A percentile compares a stretch with the other conserved stretches of the same genome.
These are phyloP conservation scores for Chlamydomonas eustigma DNA, from an alignment of 139 green algal species.

Conservation along the genomic window DNA sequence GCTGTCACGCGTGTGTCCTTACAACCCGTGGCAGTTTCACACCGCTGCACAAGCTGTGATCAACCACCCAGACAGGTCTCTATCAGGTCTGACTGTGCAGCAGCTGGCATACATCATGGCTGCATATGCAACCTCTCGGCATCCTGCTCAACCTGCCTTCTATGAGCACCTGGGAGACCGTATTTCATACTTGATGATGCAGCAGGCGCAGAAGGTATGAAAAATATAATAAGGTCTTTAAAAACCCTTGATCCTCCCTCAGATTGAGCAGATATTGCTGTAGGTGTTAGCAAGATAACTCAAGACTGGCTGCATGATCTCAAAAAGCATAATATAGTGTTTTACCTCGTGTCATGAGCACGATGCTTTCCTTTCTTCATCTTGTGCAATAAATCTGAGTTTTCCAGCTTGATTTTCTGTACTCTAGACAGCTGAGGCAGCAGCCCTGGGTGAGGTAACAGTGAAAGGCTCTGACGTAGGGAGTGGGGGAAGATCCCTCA, in stretches of 20 bases:
- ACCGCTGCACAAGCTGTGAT: background rate
- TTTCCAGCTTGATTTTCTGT: background rate
- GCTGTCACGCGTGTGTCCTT: background rate
- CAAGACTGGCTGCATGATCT: background rate
- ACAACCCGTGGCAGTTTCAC: background rate
- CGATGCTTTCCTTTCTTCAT: background rate
- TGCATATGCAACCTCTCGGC: background rate
- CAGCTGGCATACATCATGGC: background rate
- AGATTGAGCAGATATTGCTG: background rate
- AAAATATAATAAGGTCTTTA: background rate
- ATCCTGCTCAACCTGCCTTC: background rate
- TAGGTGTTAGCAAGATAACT: background rate
- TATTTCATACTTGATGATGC: background rate
- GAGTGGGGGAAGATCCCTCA: background rate
- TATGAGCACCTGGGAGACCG: background rate
- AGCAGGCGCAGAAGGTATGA: background rate
- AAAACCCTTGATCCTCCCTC: background rate
- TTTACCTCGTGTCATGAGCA: too few species aligned
- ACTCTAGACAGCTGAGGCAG: background rate
- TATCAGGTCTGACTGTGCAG: background rate
- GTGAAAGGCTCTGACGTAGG: background rate
- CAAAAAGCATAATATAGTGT: too few species aligned
- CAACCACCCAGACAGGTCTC: background rate
- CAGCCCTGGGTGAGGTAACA: background rate
- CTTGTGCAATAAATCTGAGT: background rate